These are phyloP conservation scores for Mycena vulgaris DNA, from an alignment of 768 basidiomycete species.

Conservation along the genomic window DNA sequence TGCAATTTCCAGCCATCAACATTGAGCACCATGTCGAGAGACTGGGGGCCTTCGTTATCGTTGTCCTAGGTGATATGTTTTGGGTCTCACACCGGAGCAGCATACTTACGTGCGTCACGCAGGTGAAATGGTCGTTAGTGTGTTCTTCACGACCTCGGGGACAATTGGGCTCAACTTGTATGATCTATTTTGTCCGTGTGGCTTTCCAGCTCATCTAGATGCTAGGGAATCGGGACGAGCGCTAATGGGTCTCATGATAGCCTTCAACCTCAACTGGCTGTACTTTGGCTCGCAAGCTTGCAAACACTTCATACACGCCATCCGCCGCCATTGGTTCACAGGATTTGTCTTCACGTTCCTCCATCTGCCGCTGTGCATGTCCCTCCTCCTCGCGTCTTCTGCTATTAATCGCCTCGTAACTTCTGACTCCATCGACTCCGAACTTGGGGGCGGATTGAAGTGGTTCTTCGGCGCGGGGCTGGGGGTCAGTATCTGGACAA, in stretches of 20 bases:
- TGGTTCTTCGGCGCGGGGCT: conserved; percentile 40
- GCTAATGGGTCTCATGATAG: conserved; percentile 36
- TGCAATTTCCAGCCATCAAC: conserved; percentile 47
- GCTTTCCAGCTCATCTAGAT: background rate
- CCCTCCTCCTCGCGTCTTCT: conserved; percentile 38
- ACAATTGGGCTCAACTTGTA: conserved; percentile 33
- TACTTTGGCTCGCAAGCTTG: conserved; percentile 37
- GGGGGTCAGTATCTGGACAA: conserved; percentile 30
- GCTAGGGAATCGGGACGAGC: conserved; percentile 38
- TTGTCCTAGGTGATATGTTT: conserved; percentile 41
- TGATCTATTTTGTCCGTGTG: background rate
- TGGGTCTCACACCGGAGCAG: background rate
- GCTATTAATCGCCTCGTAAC: conserved; percentile 36
- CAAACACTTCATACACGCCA: conserved; percentile 38
- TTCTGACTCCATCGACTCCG: conserved; percentile 13
- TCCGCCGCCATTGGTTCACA: conserved; percentile 39
- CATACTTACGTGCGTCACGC: background rate
- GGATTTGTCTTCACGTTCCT: conserved; percentile 36
- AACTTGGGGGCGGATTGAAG: conserved; percentile 23
- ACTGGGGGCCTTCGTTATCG: conserved; percentile 49
- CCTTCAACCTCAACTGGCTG: conserved; percentile 41
- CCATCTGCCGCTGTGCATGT: conserved; percentile 39
- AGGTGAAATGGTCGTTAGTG: conserved; percentile 39
- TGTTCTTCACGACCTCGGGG: conserved; percentile 30
- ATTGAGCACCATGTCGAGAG: conserved; percentile 53